Evolutionary conservation across 2,329 filamentous ascomycete species (phyloP), one percentile per base, ranked within the genome.

Genomic region (Sporothrix euskadiensis): DNA sequence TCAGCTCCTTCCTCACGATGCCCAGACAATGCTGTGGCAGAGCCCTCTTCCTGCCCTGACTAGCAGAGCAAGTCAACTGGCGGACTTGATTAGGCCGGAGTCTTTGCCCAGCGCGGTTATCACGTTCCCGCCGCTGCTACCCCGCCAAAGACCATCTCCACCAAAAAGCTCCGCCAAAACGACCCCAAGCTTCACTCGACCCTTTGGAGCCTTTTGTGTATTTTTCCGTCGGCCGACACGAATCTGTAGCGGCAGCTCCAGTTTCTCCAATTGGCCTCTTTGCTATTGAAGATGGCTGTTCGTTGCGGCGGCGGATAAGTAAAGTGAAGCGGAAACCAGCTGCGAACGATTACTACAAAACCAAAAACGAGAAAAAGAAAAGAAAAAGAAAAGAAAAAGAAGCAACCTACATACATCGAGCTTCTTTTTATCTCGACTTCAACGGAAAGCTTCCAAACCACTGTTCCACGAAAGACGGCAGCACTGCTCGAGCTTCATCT

Each of bases 11-110:
- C 35, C 59, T 65, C 59, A 14, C n/a, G 32, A 61, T n/a, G 4
- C 32, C 16, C 22, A 57, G 26, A 57, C 22, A 16, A 16, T 57
- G 54, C 22, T 30, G 56, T n/a, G 30, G 56, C 56, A 16, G 30
- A 39, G n/a, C 30, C n/a, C 5, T 35, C 56, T 44, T 68, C 44
- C 12, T 52, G 41, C 66, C 66, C 69, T 61, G 65, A 22, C 69
- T 49, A 61, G 16, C 16, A 19, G 39, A 57, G 49, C 54, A 41
- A 63, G 65, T 47, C 66, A 52, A 73, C 57, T 69, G 72, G 72
- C 68, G 72, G 72, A 73, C 66, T 65, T 65, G 30, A 56, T 70
- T 73, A 56, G 44, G 68, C 72, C 72, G 72, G 22, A 47, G 19
- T 39, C 66, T 59, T 56, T 47, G 71, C 32, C 39, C 39, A 19